phyloP scores from a whole-genome alignment of 345 rosid genomes.

The Salix brachista region DNA sequence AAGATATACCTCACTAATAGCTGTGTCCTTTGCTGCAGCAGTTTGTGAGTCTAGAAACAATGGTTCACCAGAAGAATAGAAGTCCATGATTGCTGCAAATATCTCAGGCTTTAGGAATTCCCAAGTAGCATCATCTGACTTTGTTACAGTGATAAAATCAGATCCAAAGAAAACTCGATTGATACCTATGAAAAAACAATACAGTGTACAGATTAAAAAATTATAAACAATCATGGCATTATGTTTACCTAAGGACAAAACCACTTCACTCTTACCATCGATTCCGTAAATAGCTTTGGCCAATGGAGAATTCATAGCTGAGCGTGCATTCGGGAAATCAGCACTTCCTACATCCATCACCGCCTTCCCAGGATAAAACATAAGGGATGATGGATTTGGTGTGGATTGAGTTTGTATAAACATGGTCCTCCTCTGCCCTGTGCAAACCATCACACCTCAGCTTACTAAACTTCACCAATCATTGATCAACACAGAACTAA shows the following conservation, averaged over 20 bases:
- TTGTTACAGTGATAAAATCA: conserved; percentile 88
- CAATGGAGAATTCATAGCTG: conserved; percentile 68
- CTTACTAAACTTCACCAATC: background rate
- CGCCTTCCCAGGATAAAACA: conserved; percentile 89
- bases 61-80: conserved; percentile 84
- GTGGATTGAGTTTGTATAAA: conserved; percentile 88
- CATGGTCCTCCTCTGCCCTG: conserved; percentile 91
- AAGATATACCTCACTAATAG: conserved; percentile 62
- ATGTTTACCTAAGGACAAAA: background rate
- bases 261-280: conserved; percentile 47
- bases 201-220: background rate
- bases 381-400: conserved; percentile 90
- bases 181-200: conserved; percentile 44
- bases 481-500: background rate
- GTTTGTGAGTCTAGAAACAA: conserved; percentile 69
- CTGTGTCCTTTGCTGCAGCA: conserved; percentile 80
- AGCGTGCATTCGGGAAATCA: conserved; percentile 82
- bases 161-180: conserved; percentile 83
- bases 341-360: conserved; percentile 93
- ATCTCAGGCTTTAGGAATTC: conserved; percentile 83
- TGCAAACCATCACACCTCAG: conserved; percentile 1
- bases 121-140: conserved; percentile 81
- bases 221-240: no score
- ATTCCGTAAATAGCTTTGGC: conserved; percentile 72
- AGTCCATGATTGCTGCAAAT: conserved; percentile 92